Base-by-base conservation (phyloP, 371 early-diverging fungal species). In the Fennellomyces sp. region DNA sequence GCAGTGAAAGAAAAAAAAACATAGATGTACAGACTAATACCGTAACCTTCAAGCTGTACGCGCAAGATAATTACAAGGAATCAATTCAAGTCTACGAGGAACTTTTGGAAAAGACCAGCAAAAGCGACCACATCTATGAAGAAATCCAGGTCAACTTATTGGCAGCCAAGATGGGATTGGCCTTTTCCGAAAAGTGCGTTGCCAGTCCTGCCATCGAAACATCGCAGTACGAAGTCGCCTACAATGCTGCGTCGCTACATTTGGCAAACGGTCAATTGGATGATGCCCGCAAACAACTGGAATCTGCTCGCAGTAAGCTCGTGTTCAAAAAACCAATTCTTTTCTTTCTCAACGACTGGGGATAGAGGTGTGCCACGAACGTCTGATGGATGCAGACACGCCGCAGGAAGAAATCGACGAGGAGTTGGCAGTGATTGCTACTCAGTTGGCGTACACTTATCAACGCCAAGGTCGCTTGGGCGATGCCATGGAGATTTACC, bases 391-490 rank as follows among this genome's bases (percentile, higher is more conserved):
- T 13, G 60, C 58, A 12, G 70, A 63, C 23, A 68, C 72, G 63
- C 73, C 80, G 25, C 83, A 86, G 52, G 84, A 87, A 47, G 89
- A 89, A 52, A 85, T 88, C 27, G 86, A 89, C 48, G 78, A 82
- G 38, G 93, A 92, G 63, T 59, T 91, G 65, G 84, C 85, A 13
- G 80, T 86, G 7, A 85, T 92, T 53, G 68, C 78, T 5, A 80
- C 85, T 12, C 91, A 92, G 73, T 70, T 88, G n/a, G 91, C 86
- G 11, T 91, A 86, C 61, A 85, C 89, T 36, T 82, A 83, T 62
- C 93, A 92, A 64, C 51, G 85, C 21, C 79, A 84, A 60, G 90
- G 90, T 5, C 72, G 72, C 15, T 58, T 64, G 2, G 69, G 75
- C 0, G 80, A 89, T 52, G 91, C 91, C 8, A 71, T 69, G 54